Base-by-base conservation (phyloP, 139 green algal species). In the Picochlorum sp. region DNA sequence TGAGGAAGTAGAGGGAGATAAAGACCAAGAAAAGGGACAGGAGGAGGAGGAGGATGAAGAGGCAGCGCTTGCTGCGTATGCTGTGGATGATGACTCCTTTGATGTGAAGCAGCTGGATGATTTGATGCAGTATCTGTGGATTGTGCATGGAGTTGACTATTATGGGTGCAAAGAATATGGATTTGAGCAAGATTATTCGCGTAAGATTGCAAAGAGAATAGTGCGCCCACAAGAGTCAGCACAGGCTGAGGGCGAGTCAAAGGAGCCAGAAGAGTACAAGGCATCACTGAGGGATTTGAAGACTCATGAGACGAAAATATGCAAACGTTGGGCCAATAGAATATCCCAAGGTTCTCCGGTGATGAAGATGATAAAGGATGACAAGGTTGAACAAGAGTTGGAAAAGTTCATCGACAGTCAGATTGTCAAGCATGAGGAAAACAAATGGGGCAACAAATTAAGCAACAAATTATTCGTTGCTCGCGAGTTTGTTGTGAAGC, bases 61-160 rank as follows among this genome's bases (percentile, higher is more conserved):
- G 14, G 79, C 38, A 23, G 60, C 63, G 34, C 58, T 44, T 41
- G 49, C 11, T 11, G 21, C 30, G n/a, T 41, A 61, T n/a, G 47
- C 47, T 37, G 62, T 57, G 4, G 49, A 51, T 47, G 61, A 69
- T 20, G 63, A 41, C 34, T 41, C 65, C 8, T 61, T 57, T 14
- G 15, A 58, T n/a, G 67, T 61, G 37, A 62, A 77, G 41, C 32
- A 41, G 45, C 74, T 96, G 60, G 90, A 96, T 69, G 49, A 84
- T 61, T 69, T 89, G 65, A 74, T 97, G n/a, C 72, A 76, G 5
- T 97, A 95, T 77, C 78, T 96, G 20, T 97, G 89, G 89, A 71
- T 74, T 1, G 90, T 97, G 65, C 90, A 97, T 47, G 82, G 87
- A 10, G 68, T 95, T 4, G 90, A 97, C 69, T 97, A 88, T 74